Conservation (phyloP, 2,329 filamentous ascomycete genomes). For the Blumeria graminis region DNA sequence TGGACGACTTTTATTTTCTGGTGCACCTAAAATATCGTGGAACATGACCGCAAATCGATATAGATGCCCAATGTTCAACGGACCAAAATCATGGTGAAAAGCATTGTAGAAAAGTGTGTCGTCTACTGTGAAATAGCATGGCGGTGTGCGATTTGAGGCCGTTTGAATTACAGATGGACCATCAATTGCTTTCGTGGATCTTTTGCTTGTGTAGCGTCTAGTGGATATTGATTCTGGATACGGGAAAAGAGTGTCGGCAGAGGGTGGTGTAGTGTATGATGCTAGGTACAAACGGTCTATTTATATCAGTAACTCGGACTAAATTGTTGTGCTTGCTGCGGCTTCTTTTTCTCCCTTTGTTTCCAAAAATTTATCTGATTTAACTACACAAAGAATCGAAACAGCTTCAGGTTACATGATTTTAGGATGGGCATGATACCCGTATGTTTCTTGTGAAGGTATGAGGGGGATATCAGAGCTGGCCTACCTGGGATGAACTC, state of each 20-base stretch:
- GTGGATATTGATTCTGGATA: conserved; percentile 34
- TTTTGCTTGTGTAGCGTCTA: conserved; percentile 48
- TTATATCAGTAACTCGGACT: conserved; percentile 14
- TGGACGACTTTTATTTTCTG: conserved; percentile 67
- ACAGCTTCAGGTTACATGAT: too few relatives aligned
- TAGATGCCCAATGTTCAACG: conserved; percentile 86
- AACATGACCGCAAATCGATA: conserved; percentile 92
- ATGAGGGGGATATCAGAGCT: neutral
- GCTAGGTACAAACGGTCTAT: conserved; percentile 85
- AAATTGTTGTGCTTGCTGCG: neutral
- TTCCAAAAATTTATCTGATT: too few relatives aligned
- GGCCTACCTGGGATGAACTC: conserved; percentile 79
- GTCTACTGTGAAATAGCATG: conserved; percentile 90
- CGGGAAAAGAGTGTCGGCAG: conserved; percentile 63
- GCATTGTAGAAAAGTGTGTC: conserved; percentile 87
- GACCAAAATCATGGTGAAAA: conserved; percentile 95
- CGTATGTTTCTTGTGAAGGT: too few relatives aligned
- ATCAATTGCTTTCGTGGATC: conserved; percentile 39
- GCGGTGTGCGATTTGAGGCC: conserved; percentile 32
- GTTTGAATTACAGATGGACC: conserved; percentile 24
- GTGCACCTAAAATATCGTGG: conserved; percentile 80
- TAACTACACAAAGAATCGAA: too few relatives aligned
- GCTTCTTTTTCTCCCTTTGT: too few relatives aligned
- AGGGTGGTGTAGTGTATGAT: conserved; percentile 65
- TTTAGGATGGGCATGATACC: too few relatives aligned